phyloP scores from a whole-genome alignment of 2,329 filamentous ascomycete species.

The Exserohilum turcica region DNA sequence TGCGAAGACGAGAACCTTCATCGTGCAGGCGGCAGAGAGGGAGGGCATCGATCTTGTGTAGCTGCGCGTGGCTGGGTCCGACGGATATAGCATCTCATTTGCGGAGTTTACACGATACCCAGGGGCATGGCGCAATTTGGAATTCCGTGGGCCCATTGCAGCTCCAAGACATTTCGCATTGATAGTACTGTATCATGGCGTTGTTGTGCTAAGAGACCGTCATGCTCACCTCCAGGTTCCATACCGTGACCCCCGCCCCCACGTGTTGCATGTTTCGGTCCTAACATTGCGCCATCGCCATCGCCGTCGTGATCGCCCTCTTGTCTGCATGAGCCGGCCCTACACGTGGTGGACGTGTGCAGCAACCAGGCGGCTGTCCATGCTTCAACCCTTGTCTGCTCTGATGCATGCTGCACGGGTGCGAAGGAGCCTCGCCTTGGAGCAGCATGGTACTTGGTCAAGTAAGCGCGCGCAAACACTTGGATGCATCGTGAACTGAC shows the following conservation, averaged over 20 bases:
- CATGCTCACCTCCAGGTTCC: neutral
- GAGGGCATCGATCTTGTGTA: constrained; percentile 74
- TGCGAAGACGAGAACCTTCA: constrained; percentile 78
- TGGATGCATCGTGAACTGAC: neutral
- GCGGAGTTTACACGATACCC: constrained; percentile 21
- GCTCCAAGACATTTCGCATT: neutral
- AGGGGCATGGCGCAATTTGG: constrained; percentile 5
- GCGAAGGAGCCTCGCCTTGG: neutral
- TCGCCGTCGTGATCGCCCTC: too few species aligned
- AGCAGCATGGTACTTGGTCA: neutral
- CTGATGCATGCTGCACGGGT: neutral
- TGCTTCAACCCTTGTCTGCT: neutral
- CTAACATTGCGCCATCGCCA: constrained; percentile 15
- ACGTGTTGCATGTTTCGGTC: constrained; percentile 7
- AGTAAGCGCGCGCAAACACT: neutral
- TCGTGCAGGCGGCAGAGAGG: constrained; percentile 76
- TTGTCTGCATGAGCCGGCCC: constrained; percentile 2
- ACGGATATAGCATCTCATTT: constrained; percentile 7
- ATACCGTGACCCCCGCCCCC: neutral
- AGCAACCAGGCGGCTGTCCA: constrained; percentile 1
- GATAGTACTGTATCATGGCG: neutral
- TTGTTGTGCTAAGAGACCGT: neutral
- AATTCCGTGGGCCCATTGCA: neutral
- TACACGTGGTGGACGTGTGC: neutral
- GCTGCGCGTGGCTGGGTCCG: neutral